Conservation (phyloP, 1,139 yeast species). For the Kurtzmaniella quercitrusa region DNA sequence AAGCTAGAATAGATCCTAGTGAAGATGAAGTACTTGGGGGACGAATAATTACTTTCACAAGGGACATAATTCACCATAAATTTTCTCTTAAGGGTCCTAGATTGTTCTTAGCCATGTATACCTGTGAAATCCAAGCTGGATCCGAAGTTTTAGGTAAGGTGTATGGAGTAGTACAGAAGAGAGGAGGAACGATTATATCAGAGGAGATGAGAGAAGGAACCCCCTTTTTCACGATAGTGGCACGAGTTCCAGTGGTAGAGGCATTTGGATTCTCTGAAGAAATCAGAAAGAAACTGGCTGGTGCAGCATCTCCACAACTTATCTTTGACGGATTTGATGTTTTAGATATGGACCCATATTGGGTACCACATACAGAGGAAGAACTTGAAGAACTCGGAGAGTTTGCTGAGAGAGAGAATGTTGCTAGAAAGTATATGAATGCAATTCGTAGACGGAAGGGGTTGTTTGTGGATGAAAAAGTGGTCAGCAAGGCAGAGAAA, state of each 20-base stretch:
- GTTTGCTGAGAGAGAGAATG: conserved; percentile 85
- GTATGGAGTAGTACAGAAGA: conserved; percentile 85
- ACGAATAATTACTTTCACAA: conserved; percentile 66
- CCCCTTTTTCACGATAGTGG: conserved; percentile 85
- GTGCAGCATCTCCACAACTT: conserved; percentile 95
- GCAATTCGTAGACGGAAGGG: conserved; percentile 83
- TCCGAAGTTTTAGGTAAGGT: conserved; percentile 94
- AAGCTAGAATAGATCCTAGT: conserved; percentile 22
- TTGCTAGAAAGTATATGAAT: conserved; percentile 85
- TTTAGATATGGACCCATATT: conserved; percentile 90
- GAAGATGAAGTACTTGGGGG: conserved; percentile 47
- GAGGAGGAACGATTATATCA: conserved; percentile 79
- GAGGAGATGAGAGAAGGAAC: conserved; percentile 99
- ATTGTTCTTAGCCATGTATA: conserved; percentile 84
- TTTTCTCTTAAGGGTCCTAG: conserved; percentile 84
- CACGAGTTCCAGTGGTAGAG: conserved; percentile 87
- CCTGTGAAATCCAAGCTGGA: conserved; percentile 93
- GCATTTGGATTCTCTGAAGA: conserved; percentile 97
- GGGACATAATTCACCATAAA: conserved; percentile 68
- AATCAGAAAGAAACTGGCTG: conserved; percentile 87
- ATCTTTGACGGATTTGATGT: conserved; percentile 86
- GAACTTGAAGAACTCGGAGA: conserved; percentile 93
- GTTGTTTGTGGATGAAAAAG: conserved; percentile 81
- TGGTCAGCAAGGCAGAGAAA: conserved; percentile 87
- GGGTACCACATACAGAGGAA: conserved; percentile 99